Conservation (phyloP, 306 rosid species). For the Cajanus cajan region DNA sequence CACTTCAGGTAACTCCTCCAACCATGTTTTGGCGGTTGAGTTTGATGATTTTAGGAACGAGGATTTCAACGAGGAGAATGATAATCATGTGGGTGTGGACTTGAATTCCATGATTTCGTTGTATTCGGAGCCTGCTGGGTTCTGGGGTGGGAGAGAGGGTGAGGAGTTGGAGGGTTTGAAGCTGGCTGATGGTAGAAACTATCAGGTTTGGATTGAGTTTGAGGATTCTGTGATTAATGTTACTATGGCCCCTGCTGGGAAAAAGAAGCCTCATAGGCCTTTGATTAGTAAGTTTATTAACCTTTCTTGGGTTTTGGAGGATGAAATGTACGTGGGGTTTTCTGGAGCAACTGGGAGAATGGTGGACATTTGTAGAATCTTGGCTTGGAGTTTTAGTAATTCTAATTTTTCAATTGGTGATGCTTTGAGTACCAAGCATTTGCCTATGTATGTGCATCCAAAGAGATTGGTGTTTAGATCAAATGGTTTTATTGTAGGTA, state of each 20-base stretch:
- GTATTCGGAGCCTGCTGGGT: constrained; percentile 50
- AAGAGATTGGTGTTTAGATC: constrained; percentile 32
- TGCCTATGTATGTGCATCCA: constrained; percentile 53
- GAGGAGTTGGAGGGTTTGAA: constrained; percentile 31
- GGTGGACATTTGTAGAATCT: constrained; percentile 56
- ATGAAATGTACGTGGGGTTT: constrained; percentile 65
- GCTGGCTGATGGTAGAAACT: constrained; percentile 51
- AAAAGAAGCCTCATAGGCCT: constrained; percentile 48
- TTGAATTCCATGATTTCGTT: constrained; percentile 52
- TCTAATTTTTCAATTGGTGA: constrained; percentile 64
- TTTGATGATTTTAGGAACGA: constrained; percentile 64
- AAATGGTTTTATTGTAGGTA: constrained; percentile 40
- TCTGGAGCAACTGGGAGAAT: constrained; percentile 55
- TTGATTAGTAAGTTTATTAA: constrained; percentile 52
- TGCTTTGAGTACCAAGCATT: constrained; percentile 50
- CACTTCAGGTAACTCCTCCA: constrained; percentile 39
- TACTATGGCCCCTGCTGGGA: constrained; percentile 57
- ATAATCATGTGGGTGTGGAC: constrained; percentile 64
- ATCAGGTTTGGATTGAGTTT: constrained; percentile 72
- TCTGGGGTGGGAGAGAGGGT: constrained; percentile 49
- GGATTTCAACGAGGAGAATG: constrained; percentile 55
- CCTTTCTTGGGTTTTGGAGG: constrained; percentile 49
- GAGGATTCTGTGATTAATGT: constrained; percentile 44
- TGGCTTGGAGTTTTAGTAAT: constrained; percentile 73
- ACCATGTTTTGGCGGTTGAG: constrained; percentile 57